Evolutionary conservation across 306 rosid species (phyloP), one percentile per base, ranked within the genome.

Genomic region (Fagus sylvatica): DNA sequence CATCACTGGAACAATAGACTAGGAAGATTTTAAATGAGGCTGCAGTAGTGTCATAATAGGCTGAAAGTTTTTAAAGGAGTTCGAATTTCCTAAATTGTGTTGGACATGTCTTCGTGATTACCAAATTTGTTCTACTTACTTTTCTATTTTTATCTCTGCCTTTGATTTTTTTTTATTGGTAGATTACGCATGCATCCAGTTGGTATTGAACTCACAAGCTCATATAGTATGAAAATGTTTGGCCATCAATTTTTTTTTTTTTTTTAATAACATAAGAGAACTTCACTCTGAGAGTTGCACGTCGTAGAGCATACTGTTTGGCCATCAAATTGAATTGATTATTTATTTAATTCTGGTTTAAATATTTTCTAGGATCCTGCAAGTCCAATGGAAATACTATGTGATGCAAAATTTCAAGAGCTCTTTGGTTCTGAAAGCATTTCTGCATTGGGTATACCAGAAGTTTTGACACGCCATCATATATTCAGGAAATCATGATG

Each of bases 351-450:
- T 17, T 32, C 71, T 17, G 61, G 33, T 49, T 74, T 77, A 33
- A 76, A 79, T 74, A 53, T 84, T 80, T 65, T 73, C 56, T 67
- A 90, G 97, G 97, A 90, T 83, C 96, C 97, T 43, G n/a, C 80
- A 71, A 93, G 85, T 87, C 92, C 89, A 42, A 86, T 87, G 96
- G 87, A 87, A 53, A 84, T 90, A 64, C 39, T 78, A 64, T 93
- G 96, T 69, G 96, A 93, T 79, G 83, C 88, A 72, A 93, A 89
- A 87, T 92, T 90, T 77, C 93, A 82, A 72, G 96, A 90, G 83
- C 82, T 93, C 72, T 90, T 93, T 59, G 93, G 97, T 83, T 89
- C 92, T 78, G 91, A 83, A 71, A 93, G 92, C 84, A 93, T 93
- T 77, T 80, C 91, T 48, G 91, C 96, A 12, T 74, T 87, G 81